Evolutionary conservation across 176 grass and related monocot species (phyloP).

Genomic region (Echinochloa phyllopogon): DNA sequence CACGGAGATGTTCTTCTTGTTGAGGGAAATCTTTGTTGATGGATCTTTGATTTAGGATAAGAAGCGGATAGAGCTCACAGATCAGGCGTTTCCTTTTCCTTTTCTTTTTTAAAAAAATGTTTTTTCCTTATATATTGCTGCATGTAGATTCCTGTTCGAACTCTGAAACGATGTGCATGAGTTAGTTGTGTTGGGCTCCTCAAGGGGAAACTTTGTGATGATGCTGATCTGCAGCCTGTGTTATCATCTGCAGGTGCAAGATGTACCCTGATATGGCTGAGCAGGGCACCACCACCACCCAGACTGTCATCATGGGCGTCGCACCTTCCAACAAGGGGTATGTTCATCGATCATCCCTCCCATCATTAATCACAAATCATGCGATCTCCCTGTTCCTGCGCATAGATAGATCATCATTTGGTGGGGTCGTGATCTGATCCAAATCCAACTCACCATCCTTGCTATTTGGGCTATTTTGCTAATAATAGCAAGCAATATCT

Average conservation of each 20-base stretch:
- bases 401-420: background rate
- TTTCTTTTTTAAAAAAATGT: too few relatives aligned
- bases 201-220: background rate
- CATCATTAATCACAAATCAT: too few relatives aligned
- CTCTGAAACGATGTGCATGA: background rate
- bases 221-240: background rate
- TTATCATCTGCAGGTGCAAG: slow-evolving; percentile 54
- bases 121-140: background rate
- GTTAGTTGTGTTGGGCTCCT: background rate
- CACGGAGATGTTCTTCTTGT: too few relatives aligned
- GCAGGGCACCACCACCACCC: slow-evolving; percentile 46
- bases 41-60: background rate
- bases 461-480: too few relatives aligned
- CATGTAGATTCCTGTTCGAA: background rate
- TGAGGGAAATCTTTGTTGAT: background rate
- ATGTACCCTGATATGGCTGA: slow-evolving; percentile 77
- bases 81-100: too few relatives aligned
- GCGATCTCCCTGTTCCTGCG: background rate
- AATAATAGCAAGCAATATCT: background rate
- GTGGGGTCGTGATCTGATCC: background rate
- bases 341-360: background rate
- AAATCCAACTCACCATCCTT: background rate
- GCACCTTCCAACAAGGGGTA: slow-evolving; percentile 68
- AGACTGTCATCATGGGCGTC: slow-evolving; percentile 59
- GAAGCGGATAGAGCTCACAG: background rate